A percentile compares a stretch with the other conserved stretches of the same genome.
Evolutionary conservation across 331 rosid species (phyloP).

Genomic region (Malus hybrid): DNA sequence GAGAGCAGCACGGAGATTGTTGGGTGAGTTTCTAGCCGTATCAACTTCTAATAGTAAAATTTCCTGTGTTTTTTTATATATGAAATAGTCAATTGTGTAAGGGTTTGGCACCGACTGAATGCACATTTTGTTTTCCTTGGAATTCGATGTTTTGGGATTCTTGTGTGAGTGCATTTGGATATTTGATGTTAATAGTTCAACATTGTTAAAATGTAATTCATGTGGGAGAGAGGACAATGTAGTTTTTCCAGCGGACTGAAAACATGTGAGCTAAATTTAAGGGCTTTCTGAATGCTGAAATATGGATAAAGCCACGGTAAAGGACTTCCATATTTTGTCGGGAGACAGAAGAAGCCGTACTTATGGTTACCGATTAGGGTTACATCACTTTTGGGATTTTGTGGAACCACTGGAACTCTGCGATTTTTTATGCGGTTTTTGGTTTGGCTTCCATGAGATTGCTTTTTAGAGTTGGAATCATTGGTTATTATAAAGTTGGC

Average conservation of each 20-base stretch:
- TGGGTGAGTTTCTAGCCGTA: constrained; percentile 30
- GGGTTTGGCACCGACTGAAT: not conserved
- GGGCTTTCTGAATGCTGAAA: not conserved
- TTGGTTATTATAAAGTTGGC: not conserved
- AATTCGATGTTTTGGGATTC: not conserved
- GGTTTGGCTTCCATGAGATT: not conserved
- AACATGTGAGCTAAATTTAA: not conserved
- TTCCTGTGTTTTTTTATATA: not conserved
- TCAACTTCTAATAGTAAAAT: not conserved
- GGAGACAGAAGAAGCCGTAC: not conserved
- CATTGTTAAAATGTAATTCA: not conserved
- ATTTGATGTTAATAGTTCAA: not conserved
- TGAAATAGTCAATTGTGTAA: not conserved
- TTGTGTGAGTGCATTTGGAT: not conserved
- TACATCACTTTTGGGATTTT: not conserved
- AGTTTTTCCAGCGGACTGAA: too few relatives aligned
- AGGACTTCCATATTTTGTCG: too few relatives aligned
- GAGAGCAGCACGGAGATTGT: constrained; percentile 18
- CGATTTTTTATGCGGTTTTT: not conserved
- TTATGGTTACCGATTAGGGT: not conserved
- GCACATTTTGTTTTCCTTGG: too few relatives aligned
- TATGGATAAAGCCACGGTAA: not conserved
- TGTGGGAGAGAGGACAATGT: too few relatives aligned
- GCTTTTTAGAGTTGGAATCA: not conserved
- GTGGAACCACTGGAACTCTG: not conserved